Evolutionary conservation across 169 alveolate genomes (phyloP), one percentile per base, ranked within the genome.

Genomic region (Plasmodium relictum): DNA sequence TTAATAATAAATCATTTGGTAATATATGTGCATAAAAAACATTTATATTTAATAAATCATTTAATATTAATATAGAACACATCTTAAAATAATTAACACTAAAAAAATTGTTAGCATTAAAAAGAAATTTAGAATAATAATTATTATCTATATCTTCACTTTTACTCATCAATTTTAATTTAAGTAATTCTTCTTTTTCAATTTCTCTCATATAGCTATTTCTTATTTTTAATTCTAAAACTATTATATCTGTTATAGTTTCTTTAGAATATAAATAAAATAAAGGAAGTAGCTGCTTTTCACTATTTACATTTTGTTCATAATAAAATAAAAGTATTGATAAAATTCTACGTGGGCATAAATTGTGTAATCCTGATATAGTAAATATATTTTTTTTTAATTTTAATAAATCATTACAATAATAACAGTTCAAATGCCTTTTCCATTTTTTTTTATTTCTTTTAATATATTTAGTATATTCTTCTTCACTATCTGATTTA

Each of bases 1-100:
- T 37, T 31, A 78, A 24, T 39, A 78, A 50, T 16, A 18, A 7
- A 50, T 78, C 89, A 65, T 65, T 78, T 63, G 89, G 89, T 1
- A 65, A 26, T 18, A 78, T 18, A n/a, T 65, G 20, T 16, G 58
- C 37, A 10, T 78, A 78, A 39, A 78, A 78, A n/a, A 22, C 65
- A 42, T 78, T 66, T 22, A 78, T 4, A 42, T 65, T 78, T 22
- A 78, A 58, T 9, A 78, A 59, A 58, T 78, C 89, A 39, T 65
- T 78, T 63, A 78, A 16, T 63, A 78, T 78, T 37, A 78, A 8
- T 48, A 78, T 78, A 42, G 89, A 78, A 8, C 89, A 78, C 89
- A 78, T 78, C 20, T 78, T 78, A 20, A 78, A 78, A 10, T 78
- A 78, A 26, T 78, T 78, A 0, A 26, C 18, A 3, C 70, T 78